A percentile compares a stretch with the other conserved stretches of the same genome.
Conservation (phyloP, 371 early-diverging fungal species). For the Mucor circinelloides region DNA sequence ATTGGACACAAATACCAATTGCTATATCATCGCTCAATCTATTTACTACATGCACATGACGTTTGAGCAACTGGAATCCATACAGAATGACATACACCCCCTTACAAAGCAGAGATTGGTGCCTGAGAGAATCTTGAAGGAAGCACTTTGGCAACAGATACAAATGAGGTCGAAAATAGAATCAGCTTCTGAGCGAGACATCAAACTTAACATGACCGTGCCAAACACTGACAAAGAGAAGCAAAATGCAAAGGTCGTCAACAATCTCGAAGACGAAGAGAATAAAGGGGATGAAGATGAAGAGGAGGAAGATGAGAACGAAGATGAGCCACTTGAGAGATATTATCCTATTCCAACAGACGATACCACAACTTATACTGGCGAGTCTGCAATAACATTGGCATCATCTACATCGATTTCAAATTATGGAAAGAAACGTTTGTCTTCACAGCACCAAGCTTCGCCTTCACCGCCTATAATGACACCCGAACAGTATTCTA, state of each 20-base stretch:
- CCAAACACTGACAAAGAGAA: not conserved
- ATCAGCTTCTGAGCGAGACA: constrained; percentile 41
- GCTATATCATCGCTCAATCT: constrained; percentile 32
- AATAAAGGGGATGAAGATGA: not conserved
- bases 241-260: not conserved
- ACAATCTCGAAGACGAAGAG: not conserved
- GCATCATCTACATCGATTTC: constrained; percentile 12
- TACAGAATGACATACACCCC: constrained; percentile 48
- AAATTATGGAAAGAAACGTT: not conserved
- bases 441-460: not conserved
- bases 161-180: constrained; percentile 53
- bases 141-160: constrained; percentile 61
- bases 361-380: constrained; percentile 58
- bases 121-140: constrained; percentile 37
- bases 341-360: constrained; percentile 47
- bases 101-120: constrained; percentile 39
- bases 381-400: constrained; percentile 38
- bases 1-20: constrained; percentile 8
- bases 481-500: constrained; percentile 27
- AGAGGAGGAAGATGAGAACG: not conserved
- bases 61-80: constrained; percentile 53
- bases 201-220: constrained; percentile 33
- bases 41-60: constrained; percentile 64
- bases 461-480: not conserved
- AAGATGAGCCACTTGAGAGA: not conserved